Percentiles rank a stretch among this genome's conserved stretches.
phyloP scores from a whole-genome alignment of 2,329 filamentous ascomycete genomes.

The Ophiostoma fasciatum region DNA sequence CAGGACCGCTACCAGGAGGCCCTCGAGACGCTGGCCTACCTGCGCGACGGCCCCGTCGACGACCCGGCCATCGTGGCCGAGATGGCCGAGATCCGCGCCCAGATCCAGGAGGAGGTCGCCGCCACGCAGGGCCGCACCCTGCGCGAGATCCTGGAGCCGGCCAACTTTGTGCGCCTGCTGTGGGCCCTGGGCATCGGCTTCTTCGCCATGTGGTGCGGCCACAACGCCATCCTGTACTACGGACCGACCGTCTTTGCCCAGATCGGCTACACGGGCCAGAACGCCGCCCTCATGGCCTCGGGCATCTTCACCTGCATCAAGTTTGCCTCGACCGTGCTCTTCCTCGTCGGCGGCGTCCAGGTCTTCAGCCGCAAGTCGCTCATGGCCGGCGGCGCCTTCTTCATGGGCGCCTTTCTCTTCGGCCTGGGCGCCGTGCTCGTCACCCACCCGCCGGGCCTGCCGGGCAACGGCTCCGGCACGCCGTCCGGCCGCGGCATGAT shows the following conservation, averaged over 20 bases:
- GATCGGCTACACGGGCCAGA: constrained; percentile 43
- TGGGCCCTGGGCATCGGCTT: constrained; percentile 1
- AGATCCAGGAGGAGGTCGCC: background rate
- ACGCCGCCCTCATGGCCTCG: constrained; percentile 43
- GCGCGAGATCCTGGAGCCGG: constrained; percentile 14
- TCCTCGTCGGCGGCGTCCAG: constrained; percentile 11
- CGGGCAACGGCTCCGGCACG: background rate
- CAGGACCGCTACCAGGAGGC: constrained; percentile 49
- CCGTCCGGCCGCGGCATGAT: background rate
- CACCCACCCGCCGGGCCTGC: background rate
- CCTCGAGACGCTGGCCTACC: constrained; percentile 55
- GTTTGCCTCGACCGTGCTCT: constrained; percentile 11
- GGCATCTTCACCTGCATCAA: constrained; percentile 27
- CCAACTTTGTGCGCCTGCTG: background rate
- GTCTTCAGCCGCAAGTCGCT: constrained; percentile 11
- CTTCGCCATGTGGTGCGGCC: constrained; percentile 56
- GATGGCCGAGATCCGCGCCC: constrained; percentile 53
- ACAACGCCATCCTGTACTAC: constrained; percentile 53
- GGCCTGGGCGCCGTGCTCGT: constrained; percentile 12
- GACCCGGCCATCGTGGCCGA: constrained; percentile 51
- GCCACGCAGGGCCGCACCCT: background rate
- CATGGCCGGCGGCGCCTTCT: constrained; percentile 14
- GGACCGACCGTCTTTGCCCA: constrained; percentile 46
- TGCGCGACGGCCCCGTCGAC: constrained; percentile 17
- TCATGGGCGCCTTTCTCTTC: constrained; percentile 18